Evolutionary conservation across 164 flowering plant genomes (phyloP).

Genomic region (Sextonia rubra): DNA sequence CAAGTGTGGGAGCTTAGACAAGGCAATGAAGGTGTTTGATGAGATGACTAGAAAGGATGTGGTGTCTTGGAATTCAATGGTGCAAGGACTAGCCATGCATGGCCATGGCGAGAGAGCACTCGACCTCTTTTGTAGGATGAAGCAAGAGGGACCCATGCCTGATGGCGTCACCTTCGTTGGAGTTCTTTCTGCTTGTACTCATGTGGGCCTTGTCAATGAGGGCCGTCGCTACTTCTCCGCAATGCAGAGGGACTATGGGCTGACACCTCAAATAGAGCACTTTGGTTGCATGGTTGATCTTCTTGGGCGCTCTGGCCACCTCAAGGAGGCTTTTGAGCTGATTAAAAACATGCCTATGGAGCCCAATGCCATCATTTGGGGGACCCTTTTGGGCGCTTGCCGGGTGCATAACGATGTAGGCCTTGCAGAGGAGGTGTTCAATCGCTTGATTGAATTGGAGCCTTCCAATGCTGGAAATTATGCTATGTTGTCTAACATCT

Average conservation of each 20-base stretch:
- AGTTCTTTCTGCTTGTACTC: constrained; percentile 22
- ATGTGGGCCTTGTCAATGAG: constrained; percentile 21
- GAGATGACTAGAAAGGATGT: constrained; percentile 43
- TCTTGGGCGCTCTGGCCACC: constrained; percentile 23
- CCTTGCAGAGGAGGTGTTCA: constrained; percentile 50
- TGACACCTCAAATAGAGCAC: constrained; percentile 25
- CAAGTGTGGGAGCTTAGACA: constrained; percentile 62
- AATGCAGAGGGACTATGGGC: constrained; percentile 32
- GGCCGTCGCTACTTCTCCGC: constrained; percentile 17
- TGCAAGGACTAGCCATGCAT: constrained; percentile 74
- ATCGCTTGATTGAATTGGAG: constrained; percentile 38
- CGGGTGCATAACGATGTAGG: constrained; percentile 39
- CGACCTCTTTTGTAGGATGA: constrained; percentile 39
- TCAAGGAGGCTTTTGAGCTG: constrained; percentile 24
- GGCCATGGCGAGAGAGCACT: constrained; percentile 55
- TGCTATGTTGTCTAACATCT: constrained; percentile 61
- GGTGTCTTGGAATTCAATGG: constrained; percentile 75
- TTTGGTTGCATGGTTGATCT: constrained; percentile 33
- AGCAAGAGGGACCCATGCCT: constrained; percentile 33
- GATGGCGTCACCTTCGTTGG: constrained; percentile 25
- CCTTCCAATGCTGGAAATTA: constrained; percentile 49
- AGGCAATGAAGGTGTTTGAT: constrained; percentile 43
- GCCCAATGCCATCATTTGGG: constrained; percentile 56
- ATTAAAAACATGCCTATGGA: constrained; percentile 26
- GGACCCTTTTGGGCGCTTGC: constrained; percentile 40